phyloP scores from a whole-genome alignment of 2,329 filamentous ascomycete species.

The Exophiala bonariae region DNA sequence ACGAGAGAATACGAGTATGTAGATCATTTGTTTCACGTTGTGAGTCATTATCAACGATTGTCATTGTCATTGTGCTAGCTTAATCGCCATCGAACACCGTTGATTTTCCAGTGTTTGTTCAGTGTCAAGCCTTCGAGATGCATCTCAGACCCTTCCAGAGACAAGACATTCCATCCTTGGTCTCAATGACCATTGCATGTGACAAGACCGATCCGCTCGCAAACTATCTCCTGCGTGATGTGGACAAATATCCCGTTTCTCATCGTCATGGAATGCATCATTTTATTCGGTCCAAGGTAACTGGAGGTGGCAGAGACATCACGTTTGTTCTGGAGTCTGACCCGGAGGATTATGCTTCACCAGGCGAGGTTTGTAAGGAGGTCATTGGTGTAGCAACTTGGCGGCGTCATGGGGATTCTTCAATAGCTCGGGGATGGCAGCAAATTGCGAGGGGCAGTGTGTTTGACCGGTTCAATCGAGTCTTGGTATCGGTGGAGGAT shows the following conservation, averaged over 20 bases:
- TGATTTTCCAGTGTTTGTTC: no score
- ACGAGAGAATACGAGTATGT: no score
- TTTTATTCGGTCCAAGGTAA: not conserved
- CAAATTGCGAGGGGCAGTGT: not conserved
- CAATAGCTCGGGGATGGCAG: not conserved
- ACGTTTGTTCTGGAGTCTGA: not conserved
- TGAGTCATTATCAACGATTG: no score
- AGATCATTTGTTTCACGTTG: no score
- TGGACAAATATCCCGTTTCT: slow-evolving; percentile 1
- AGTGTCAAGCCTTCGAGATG: not conserved
- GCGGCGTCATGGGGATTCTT: not conserved
- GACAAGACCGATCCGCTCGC: not conserved
- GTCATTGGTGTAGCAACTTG: slow-evolving; percentile 1
- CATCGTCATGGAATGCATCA: not conserved
- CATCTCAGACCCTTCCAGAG: not conserved
- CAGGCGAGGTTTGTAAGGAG: not conserved
- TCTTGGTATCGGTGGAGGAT: not conserved
- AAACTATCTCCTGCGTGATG: not conserved
- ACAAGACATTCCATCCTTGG: not conserved
- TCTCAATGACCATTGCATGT: not conserved
- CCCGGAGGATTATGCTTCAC: not conserved
- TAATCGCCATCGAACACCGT: no score
- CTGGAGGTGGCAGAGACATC: not conserved
- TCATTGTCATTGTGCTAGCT: no score
- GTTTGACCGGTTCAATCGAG: not conserved